phyloP scores from a whole-genome alignment of 2,329 filamentous ascomycete genomes.

The Fusarium secorum region DNA sequence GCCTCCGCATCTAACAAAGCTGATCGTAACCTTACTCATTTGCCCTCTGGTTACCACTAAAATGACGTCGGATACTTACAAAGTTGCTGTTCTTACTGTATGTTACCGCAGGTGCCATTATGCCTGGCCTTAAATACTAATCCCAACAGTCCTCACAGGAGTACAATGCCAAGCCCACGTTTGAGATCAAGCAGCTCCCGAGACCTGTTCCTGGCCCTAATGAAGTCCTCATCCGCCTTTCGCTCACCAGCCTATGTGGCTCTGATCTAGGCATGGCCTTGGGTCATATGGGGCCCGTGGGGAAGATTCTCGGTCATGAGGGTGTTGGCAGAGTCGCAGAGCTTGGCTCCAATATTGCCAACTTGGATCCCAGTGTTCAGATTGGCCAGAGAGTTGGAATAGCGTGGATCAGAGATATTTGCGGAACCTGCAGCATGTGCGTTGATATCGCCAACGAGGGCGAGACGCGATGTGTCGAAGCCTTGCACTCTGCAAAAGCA shows the following conservation, averaged over 20 bases:
- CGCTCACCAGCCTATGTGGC: conserved; percentile 50
- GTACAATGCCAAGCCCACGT: conserved; percentile 9
- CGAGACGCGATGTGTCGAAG: conserved; percentile 48
- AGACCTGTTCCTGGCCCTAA: conserved; percentile 31
- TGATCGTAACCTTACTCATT: neutral
- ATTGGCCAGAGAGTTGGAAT: conserved; percentile 50
- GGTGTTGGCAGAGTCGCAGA: conserved; percentile 52
- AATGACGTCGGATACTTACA: conserved; percentile 19
- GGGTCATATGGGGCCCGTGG: conserved; percentile 48
- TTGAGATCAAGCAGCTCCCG: conserved; percentile 7
- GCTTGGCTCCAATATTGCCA: conserved; percentile 47
- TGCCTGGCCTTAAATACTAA: neutral
- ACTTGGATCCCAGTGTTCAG: conserved; percentile 32
- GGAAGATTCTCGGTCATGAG: conserved; percentile 53
- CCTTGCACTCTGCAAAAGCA: conserved; percentile 44
- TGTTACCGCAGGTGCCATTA: rapidly evolving
- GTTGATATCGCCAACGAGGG: conserved; percentile 39
- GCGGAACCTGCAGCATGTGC: conserved; percentile 47
- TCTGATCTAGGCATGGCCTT: conserved; percentile 50
- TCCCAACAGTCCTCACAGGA: conserved; percentile 12
- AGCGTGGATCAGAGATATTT: conserved; percentile 50
- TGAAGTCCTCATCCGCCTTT: conserved; percentile 47
- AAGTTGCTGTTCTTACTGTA: conserved; percentile 23
- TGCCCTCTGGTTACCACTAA: neutral
- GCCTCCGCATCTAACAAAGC: neutral